Evolutionary conservation across 75 land plant species (phyloP), one percentile per base, ranked within the genome.

Genomic region (Pinus taeda): DNA sequence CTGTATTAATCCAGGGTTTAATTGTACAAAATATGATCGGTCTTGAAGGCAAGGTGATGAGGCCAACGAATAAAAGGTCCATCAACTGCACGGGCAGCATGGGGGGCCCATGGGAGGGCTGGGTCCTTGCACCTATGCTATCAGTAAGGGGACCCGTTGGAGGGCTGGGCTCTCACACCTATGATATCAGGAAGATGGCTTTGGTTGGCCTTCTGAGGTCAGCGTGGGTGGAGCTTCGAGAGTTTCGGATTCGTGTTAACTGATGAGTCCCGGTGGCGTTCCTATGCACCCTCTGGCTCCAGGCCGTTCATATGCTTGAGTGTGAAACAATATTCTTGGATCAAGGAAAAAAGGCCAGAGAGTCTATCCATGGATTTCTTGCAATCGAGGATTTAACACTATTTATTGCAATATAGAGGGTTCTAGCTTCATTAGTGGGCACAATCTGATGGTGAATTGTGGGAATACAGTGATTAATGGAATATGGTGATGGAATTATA

Each of bases 21-120:
- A 39, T 39, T 39, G 42, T 39, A 39, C 42, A 39, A 39, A 39
- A 39, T 39, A 39, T 39, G 42, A 39, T 39, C 57, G 88, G 93
- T 83, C 36, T 91, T 77, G 80, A 91, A 55, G 91, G 87, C 5
- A 89, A 87, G 80, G 88, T 82, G 15, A 92, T 92, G 94, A 81
- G 80, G 56, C 75, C 72, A 7, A 29, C 39, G 22, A 57, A 62
- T 0, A 66, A 26, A 5, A 87, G 90, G 18, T 79, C 86, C 24
- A 80, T 88, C 72, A 37, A 84, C 14, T 74, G 73, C 69, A 91
- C 91, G 3, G 87, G 85, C 2, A 89, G 91, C 75, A 81, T 87
- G 0, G 77, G 88, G 3, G 75, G 84, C 12, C 45, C 1, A 7
- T 80, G 8, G 87, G 83, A 3, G 91, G 93, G 3, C 17, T 78